phyloP scores from a whole-genome alignment of 2,329 filamentous ascomycete genomes.

The Blastomyces parvus region DNA sequence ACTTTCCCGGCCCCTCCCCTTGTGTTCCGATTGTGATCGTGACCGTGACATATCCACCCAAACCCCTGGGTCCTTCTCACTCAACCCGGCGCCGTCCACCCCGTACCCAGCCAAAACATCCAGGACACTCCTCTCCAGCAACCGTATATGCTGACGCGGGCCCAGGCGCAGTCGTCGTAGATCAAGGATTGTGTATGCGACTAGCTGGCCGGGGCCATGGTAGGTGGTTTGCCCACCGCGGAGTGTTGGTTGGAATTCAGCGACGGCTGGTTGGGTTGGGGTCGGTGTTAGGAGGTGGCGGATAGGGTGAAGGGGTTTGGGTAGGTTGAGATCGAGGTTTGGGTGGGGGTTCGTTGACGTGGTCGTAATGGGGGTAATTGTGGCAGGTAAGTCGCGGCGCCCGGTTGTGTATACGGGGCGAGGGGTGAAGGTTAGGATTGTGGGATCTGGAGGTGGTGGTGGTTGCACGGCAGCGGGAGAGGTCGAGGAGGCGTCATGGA shows the following conservation, averaged over 20 bases:
- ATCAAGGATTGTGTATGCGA: conserved; percentile 88
- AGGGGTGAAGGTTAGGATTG: conserved; percentile 73
- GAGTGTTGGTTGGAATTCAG: conserved; percentile 59
- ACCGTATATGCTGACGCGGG: conserved; percentile 64
- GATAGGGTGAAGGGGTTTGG: conserved; percentile 30
- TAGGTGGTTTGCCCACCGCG: conserved; percentile 89
- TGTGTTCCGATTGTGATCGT: neutral
- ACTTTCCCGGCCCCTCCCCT: conserved; percentile 16
- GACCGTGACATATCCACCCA: conserved; percentile 49
- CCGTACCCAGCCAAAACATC: conserved; percentile 52
- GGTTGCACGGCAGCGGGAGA: conserved; percentile 18
- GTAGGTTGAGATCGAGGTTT: conserved; percentile 34
- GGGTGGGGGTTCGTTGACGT: neutral
- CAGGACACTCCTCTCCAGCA: conserved; percentile 69
- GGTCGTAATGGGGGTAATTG: conserved; percentile 22
- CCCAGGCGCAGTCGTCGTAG: conserved; percentile 58
- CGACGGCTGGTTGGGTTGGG: conserved; percentile 31
- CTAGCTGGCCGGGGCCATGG: conserved; percentile 85
- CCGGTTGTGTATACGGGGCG: conserved; percentile 82
- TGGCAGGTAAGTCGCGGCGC: conserved; percentile 56
- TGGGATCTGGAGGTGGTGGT: conserved; percentile 50
- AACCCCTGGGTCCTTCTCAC: conserved; percentile 69
- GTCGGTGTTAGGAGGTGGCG: conserved; percentile 24
- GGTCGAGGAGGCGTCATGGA: conserved; percentile 21
- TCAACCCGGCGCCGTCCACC: conserved; percentile 46